These are phyloP conservation scores for Gentiana macrophylla DNA, from an alignment of 257 asterid species.

Conservation along the genomic window DNA sequence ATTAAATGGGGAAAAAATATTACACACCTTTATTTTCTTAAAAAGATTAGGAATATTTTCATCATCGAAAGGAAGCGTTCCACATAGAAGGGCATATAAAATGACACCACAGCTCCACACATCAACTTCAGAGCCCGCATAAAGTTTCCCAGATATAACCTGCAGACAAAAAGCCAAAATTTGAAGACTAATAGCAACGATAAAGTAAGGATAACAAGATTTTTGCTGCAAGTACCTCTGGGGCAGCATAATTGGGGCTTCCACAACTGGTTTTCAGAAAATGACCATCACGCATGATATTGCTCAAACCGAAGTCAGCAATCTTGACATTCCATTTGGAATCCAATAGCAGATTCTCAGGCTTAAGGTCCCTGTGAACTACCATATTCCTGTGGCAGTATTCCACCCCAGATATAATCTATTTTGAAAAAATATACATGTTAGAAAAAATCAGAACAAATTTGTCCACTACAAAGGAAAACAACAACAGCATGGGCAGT, in stretches of 20 bases:
- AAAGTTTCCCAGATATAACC: slow-evolving; percentile 90
- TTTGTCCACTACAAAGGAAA: too few species aligned
- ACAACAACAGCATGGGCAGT: too few species aligned
- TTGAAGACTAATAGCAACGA: not conserved
- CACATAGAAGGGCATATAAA: slow-evolving; percentile 94
- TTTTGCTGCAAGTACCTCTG: slow-evolving; percentile 45
- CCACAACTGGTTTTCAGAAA: slow-evolving; percentile 95
- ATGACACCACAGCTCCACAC: slow-evolving; percentile 99
- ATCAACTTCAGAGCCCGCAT: slow-evolving; percentile 94
- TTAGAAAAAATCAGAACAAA: too few species aligned
- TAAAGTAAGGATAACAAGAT: not conserved
- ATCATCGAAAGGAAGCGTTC: slow-evolving; percentile 95
- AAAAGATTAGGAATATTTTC: slow-evolving; percentile 90
- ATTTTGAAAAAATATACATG: slow-evolving; percentile 20
- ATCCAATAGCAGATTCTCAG: slow-evolving; percentile 88
- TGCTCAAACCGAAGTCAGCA: slow-evolving; percentile 95
- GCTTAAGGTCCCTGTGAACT: slow-evolving; percentile 92
- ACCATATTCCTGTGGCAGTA: slow-evolving; percentile 96
- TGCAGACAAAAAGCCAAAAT: slow-evolving; percentile 14
- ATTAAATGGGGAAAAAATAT: not conserved
- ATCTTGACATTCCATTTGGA: slow-evolving; percentile 76
- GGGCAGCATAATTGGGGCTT: slow-evolving; percentile 96
- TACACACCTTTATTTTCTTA: slow-evolving; percentile 73
- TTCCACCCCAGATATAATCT: slow-evolving; percentile 95
- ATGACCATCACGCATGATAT: slow-evolving; percentile 92